Conservation (phyloP, 2,329 filamentous ascomycete species). For the Xylariales sp. region DNA sequence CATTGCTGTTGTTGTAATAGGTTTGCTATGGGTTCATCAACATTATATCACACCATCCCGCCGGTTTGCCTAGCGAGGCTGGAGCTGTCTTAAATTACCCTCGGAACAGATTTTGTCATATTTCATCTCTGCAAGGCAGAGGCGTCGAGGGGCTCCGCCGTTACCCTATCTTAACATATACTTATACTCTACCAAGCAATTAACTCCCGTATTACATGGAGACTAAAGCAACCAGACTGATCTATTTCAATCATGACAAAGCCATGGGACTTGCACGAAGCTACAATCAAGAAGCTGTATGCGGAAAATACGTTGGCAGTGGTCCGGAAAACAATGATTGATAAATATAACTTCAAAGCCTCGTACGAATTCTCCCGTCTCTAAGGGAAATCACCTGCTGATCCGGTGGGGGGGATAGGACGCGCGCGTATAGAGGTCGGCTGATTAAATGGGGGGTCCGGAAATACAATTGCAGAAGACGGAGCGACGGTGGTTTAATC, state of each 20-base stretch:
- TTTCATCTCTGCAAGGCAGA: neutral
- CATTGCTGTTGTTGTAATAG: neutral
- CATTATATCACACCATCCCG: neutral
- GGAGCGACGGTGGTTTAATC: conserved; percentile 26
- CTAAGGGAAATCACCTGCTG: conserved; percentile 13
- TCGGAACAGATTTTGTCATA: neutral
- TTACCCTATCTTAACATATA: conserved; percentile 3
- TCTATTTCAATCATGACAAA: conserved; percentile 41
- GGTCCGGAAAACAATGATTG: conserved; percentile 47
- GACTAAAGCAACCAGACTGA: neutral
- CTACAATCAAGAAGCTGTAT: conserved; percentile 44
- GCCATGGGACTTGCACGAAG: conserved; percentile 44
- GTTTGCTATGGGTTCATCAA: neutral
- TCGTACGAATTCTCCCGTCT: conserved; percentile 56
- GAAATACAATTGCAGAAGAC: conserved; percentile 60
- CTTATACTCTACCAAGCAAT: conserved; percentile 4
- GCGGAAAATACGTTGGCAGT: conserved; percentile 43
- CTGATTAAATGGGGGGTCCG: conserved; percentile 59
- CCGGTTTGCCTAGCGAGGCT: conserved; percentile 28
- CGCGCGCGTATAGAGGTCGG: conserved; percentile 62
- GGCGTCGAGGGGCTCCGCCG: neutral
- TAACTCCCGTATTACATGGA: neutral
- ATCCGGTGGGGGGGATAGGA: conserved; percentile 38
- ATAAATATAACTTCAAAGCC: conserved; percentile 50
- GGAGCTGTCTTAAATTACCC: neutral